Percentiles rank a stretch among this genome's conserved stretches.
These are phyloP conservation scores for Achaetomiella virescens DNA, from an alignment of 495 filamentous ascomycete species.

Conservation along the genomic window DNA sequence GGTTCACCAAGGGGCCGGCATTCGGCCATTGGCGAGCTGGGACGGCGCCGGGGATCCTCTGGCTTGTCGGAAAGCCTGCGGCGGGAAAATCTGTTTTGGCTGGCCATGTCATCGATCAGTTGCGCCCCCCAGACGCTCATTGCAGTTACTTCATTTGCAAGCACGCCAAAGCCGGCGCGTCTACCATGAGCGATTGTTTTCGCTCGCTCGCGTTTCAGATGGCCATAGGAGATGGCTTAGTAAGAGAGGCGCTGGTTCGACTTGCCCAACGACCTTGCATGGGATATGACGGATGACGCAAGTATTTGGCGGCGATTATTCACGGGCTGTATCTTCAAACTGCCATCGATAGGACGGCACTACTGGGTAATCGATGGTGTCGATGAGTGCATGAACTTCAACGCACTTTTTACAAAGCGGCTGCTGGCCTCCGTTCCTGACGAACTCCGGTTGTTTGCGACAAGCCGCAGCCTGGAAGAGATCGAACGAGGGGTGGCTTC, in stretches of 20 bases:
- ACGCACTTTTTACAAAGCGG: slow-evolving; percentile 11
- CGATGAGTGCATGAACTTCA: slow-evolving; percentile 20
- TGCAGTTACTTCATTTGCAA: slow-evolving; percentile 30
- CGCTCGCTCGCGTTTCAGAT: slow-evolving; percentile 28
- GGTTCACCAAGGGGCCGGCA: slow-evolving; percentile 14
- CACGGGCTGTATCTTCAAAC: slow-evolving; percentile 12
- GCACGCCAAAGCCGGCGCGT: background rate
- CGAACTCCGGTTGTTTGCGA: slow-evolving; percentile 18
- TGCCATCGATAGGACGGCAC: slow-evolving; percentile 11
- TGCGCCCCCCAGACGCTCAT: background rate
- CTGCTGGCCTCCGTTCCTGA: slow-evolving; percentile 9
- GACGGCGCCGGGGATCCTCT: slow-evolving; percentile 13
- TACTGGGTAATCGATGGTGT: slow-evolving; percentile 27
- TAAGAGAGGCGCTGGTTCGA: slow-evolving; percentile 5
- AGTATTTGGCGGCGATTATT: slow-evolving; percentile 24
- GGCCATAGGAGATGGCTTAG: slow-evolving; percentile 15
- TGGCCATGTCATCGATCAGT: slow-evolving; percentile 21
- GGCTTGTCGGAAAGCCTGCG: slow-evolving; percentile 24
- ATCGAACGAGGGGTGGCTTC: slow-evolving; percentile 18
- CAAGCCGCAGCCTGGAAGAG: slow-evolving; percentile 19
- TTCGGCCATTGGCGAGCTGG: slow-evolving; percentile 19
- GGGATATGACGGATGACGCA: slow-evolving; percentile 17
- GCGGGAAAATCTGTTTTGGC: slow-evolving; percentile 27
- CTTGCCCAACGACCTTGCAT: background rate
- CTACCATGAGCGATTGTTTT: slow-evolving; percentile 12